Percentiles rank a stretch among this genome's conserved stretches.
These are phyloP conservation scores for Populus hybrid DNA, from an alignment of 441 rosid species.

Conservation along the genomic window DNA sequence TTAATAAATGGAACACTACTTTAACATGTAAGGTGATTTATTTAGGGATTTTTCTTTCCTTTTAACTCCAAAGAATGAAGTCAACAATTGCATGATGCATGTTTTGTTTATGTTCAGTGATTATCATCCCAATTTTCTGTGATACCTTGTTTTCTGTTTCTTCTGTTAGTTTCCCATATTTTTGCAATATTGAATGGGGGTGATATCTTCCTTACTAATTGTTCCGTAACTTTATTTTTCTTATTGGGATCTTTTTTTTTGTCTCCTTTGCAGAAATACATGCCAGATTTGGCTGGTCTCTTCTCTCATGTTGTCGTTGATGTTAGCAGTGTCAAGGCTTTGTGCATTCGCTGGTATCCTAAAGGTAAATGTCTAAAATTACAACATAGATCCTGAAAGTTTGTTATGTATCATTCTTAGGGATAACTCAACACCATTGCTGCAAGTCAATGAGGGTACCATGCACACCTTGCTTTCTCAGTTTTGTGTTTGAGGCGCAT, in stretches of 20 bases:
- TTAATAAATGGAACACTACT: not conserved
- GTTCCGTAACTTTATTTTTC: constrained; percentile 1
- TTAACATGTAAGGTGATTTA: not conserved
- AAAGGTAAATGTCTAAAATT: constrained; percentile 43
- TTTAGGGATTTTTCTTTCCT: not conserved
- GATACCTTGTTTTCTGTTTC: not conserved
- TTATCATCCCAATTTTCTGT: not conserved
- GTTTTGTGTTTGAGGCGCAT: not conserved
- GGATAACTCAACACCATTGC: not conserved
- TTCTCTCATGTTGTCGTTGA: constrained; percentile 84
- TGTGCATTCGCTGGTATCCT: constrained; percentile 84
- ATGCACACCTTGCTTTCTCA: not conserved
- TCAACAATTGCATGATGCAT: not conserved
- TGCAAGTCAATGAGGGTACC: not conserved
- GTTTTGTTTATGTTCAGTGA: not conserved
- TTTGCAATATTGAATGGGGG: not conserved
- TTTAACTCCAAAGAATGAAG: not conserved
- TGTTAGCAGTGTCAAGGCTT: constrained; percentile 81
- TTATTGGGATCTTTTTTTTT: not conserved
- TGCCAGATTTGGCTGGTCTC: constrained; percentile 83
- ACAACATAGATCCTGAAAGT: not conserved
- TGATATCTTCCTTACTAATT: not conserved
- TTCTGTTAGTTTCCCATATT: not conserved
- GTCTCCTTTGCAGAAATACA: constrained; percentile 61
- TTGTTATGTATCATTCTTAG: not conserved